Base-by-base conservation (phyloP, 2,329 filamentous ascomycete genomes). In the Penicillium sp. region DNA sequence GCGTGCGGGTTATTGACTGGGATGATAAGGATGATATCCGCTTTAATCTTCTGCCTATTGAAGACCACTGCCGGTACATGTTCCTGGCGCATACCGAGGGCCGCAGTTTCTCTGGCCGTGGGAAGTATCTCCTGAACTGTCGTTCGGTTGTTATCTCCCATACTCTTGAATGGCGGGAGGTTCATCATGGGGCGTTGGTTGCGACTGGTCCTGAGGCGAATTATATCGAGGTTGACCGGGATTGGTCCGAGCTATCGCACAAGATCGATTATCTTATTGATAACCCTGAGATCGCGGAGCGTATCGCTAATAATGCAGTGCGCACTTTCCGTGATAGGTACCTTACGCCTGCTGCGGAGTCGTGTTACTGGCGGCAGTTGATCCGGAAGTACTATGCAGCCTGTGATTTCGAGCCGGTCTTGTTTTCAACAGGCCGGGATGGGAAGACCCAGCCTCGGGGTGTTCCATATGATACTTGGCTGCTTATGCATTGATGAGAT, bases 181-280 rank as follows among this genome's bases (percentile, higher is more conserved):
- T 77, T 42, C 78, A 82, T 53, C 75, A 80, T 43, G 75, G 74
- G 0, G 75, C 81, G 0, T 64, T 83, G 33, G 61, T 75, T 8
- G 62, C 75, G 1, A 70, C 71, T 1, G 80, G 80, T 0, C 74
- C 77, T 1, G 72, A 79, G 3, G 77, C 80, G 28, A 83, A 82
- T 55, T 81, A 76, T 40, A 72, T 83, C 14, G 69, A 78, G 54
- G 79, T 82, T 0, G 67, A 76, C 22, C 65, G 73, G 5, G 78
- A 83, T 63, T 88, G 84, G 68, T 81, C 80, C 37, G 84, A 88
- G 60, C 73, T 85, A 54, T 69, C 73, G 12, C 60, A 65, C 8
- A 78, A 75, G 53, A 72, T 80, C 38, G 57, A 76, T 17, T 74
- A 73, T 51, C 67, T 82, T 5, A 68, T 79, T 43, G 69, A 73